These are phyloP conservation scores for Lecanicillium sp. DNA, from an alignment of 2,329 filamentous ascomycete species.

Conservation along the genomic window DNA sequence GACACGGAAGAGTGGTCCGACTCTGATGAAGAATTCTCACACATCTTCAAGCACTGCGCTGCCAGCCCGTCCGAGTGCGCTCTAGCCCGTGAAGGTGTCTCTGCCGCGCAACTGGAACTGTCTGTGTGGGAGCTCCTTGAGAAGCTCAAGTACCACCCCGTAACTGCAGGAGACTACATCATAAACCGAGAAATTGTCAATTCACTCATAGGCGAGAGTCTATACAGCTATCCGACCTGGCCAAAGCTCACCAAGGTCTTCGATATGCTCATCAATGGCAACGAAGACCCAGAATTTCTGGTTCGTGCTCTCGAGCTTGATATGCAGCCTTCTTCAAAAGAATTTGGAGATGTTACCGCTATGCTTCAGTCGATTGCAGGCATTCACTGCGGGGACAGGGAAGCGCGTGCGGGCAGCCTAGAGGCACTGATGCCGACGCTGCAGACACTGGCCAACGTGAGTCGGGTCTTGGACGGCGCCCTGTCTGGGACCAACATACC, in stretches of 20 bases:
- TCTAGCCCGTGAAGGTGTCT: constrained; percentile 18
- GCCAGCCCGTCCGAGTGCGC: constrained; percentile 18
- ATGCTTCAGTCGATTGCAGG: constrained; percentile 16
- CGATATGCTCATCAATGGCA: constrained; percentile 30
- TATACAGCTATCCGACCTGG: constrained; percentile 29
- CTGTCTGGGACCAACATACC: constrained; percentile 15
- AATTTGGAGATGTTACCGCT: background rate
- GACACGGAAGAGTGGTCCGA: constrained; percentile 22
- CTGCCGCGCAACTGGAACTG: constrained; percentile 20
- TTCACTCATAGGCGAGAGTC: background rate
- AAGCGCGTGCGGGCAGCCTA: constrained; percentile 20
- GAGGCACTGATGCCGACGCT: constrained; percentile 23
- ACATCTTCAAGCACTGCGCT: constrained; percentile 22
- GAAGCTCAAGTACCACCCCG: constrained; percentile 17
- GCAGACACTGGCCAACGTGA: constrained; percentile 19
- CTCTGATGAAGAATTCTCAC: constrained; percentile 22
- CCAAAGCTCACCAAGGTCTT: constrained; percentile 33
- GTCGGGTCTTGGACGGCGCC: constrained; percentile 22
- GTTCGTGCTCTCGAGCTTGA: background rate
- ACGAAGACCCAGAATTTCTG: constrained; percentile 18
- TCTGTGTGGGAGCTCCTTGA: constrained; percentile 20
- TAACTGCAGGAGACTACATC: background rate
- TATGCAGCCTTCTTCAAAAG: background rate
- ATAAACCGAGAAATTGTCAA: constrained; percentile 21
- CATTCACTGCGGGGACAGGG: constrained; percentile 31